Base-by-base conservation (phyloP, 2,329 filamentous ascomycete genomes). In the Xylariaceae sp. region DNA sequence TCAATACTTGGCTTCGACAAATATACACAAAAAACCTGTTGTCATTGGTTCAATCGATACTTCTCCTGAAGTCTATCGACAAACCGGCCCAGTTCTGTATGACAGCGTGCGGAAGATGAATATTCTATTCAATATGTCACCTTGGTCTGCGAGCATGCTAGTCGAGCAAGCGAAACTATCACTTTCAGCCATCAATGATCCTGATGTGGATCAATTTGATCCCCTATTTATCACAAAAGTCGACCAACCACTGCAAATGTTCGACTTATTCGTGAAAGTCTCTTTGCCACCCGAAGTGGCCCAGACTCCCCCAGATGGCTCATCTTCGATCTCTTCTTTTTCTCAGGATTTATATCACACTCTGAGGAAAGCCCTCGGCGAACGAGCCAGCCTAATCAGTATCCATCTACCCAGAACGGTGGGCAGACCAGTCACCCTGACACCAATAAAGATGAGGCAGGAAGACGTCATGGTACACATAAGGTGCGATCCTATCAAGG, bases 51-150 rank as follows among this genome's bases (percentile, higher is more conserved):
- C 51, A 58, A 81, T 47, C 55, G 74, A 55, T 59, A 66, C 47
- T 21, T 70, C 60, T 57, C 66, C 61, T 57, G 75, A 71, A 47
- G 54, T 59, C 21, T 60, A 69, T 49, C 65, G 67, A 50, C 69
- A 74, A 65, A 64, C 44, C 19, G 68, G 73, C 0, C 91, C 93
- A 1, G 75, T 91, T 22, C 71, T 96, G 39, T 95, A 87, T 60
- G 92, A 97, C 62, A 80, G 82, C 0, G 72, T 73, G 20, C 78
- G 86, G 51, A 79, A 82, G 22, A 71, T 94, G 44, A 98, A 98
- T 56, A 60, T 97, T 17, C 70, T 95, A 5, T 96, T 85, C 70
- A 96, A 95, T 66, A 95, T 96, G 86, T 86, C 82, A 1, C 68
- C 80, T 12, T 95, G 86, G 85, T 93, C 91, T 7, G 94, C 91